Evolutionary conservation across 192 early-diverging fungal genomes (phyloP).

Genomic region (Cladochytrium replicatum): DNA sequence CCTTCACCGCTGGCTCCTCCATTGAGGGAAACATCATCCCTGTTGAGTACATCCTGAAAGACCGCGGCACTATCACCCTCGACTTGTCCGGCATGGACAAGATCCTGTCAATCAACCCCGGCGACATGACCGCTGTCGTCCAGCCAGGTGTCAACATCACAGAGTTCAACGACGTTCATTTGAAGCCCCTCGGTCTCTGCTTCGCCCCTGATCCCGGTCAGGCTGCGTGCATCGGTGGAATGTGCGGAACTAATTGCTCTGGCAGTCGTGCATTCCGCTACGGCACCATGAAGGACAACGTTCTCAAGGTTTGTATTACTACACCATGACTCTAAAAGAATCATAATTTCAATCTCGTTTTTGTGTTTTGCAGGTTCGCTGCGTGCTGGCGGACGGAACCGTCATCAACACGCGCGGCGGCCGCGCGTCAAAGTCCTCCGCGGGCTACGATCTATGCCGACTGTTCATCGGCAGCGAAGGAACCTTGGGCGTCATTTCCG

Average conservation of each 20-base stretch:
- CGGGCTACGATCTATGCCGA: conserved; percentile 93
- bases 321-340: too few species aligned
- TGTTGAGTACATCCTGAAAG: conserved; percentile 13
- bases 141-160: conserved; percentile 54
- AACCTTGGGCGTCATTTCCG: conserved; percentile 80
- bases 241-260: conserved; percentile 49
- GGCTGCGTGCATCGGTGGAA: conserved; percentile 54
- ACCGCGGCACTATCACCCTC: conserved; percentile 38
- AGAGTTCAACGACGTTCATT: conserved; percentile 25
- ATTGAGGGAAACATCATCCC: conserved; percentile 49
- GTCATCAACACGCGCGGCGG: conserved; percentile 37
- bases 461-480: conserved; percentile 92
- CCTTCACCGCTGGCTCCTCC: conserved; percentile 38
- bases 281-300: conserved; percentile 44
- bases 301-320: too few species aligned
- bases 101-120: conserved; percentile 31
- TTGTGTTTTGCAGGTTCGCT: too few species aligned
- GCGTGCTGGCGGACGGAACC: conserved; percentile 33
- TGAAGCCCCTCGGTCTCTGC: conserved; percentile 43
- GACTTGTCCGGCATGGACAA: conserved; percentile 49
- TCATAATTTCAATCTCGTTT: too few species aligned
- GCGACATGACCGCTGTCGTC: conserved; percentile 53
- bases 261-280: conserved; percentile 36
- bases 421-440: conserved; percentile 81
- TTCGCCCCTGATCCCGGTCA: conserved; percentile 59